These are phyloP conservation scores for Kazachstania psychrophila DNA, from an alignment of 805 yeast species.

Conservation along the genomic window DNA sequence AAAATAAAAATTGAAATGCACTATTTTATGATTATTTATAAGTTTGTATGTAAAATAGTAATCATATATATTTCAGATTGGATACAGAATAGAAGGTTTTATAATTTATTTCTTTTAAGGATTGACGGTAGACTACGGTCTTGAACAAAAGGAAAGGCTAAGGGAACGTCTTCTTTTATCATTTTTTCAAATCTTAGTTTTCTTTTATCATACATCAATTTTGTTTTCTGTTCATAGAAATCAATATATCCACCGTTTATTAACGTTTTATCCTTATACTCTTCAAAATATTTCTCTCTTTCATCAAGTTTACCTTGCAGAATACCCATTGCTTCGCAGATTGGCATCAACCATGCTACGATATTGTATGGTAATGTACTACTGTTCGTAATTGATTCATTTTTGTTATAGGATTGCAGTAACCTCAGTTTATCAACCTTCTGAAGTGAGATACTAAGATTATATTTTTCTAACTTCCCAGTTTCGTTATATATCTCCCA, in stretches of 20 bases:
- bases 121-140: conserved; percentile 10
- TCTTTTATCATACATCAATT: conserved; percentile 19
- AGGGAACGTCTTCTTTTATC: conserved; percentile 14
- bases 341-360: conserved; percentile 23
- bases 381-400: too few relatives aligned
- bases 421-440: too few relatives aligned
- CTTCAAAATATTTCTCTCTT: conserved; percentile 10
- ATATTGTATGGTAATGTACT: not conserved
- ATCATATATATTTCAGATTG: not conserved
- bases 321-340: conserved; percentile 11
- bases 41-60: not conserved
- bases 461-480: not conserved
- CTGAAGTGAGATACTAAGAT: not conserved
- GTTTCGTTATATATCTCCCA: conserved; percentile 24
- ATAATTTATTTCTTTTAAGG: conserved; percentile 3
- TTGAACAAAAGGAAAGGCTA: conserved; percentile 14
- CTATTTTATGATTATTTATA: not conserved
- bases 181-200: conserved; percentile 16
- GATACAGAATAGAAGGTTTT: not conserved
- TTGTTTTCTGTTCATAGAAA: conserved; percentile 13
- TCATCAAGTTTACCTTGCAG: conserved; percentile 6
- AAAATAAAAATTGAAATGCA: not conserved
- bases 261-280: conserved; percentile 12
- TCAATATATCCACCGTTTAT: conserved; percentile 13
- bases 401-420: too few relatives aligned